Evolutionary conservation across 2,329 filamentous ascomycete species (phyloP).

Genomic region (Alternaria atra): DNA sequence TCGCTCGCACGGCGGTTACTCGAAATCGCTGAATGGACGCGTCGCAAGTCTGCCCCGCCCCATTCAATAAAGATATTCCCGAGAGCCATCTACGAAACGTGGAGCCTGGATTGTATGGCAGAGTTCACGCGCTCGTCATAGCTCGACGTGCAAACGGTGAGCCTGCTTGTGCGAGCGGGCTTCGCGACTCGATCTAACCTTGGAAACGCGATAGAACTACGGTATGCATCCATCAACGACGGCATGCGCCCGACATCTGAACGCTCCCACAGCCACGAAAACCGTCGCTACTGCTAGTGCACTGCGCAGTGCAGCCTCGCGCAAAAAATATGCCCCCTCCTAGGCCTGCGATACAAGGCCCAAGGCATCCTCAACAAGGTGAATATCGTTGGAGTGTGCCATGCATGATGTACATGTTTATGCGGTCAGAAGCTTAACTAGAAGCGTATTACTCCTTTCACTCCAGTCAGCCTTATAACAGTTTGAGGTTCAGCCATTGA

Average conservation of each 20-base stretch:
- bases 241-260: background rate
- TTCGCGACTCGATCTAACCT: background rate
- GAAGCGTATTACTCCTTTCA: slow-evolving; percentile 26
- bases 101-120: slow-evolving; percentile 1
- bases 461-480: slow-evolving; percentile 44
- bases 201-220: background rate
- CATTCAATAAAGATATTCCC: slow-evolving; percentile 3
- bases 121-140: slow-evolving; percentile 10
- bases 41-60: slow-evolving; percentile 12
- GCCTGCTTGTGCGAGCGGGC: slow-evolving; percentile 1
- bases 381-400: slow-evolving; percentile 17
- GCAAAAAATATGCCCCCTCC: slow-evolving; percentile 4
- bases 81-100: slow-evolving; percentile 1
- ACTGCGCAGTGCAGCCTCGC: background rate
- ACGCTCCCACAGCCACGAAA: background rate
- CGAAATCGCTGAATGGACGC: slow-evolving; percentile 20
- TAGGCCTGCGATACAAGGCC: slow-evolving; percentile 19
- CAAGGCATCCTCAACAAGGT: slow-evolving; percentile 20
- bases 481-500: slow-evolving; percentile 30
- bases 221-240: background rate
- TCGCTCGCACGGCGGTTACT: slow-evolving; percentile 25
- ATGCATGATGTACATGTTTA: slow-evolving; percentile 19
- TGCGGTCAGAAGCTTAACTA: slow-evolving; percentile 25
- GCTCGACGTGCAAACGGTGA: slow-evolving; percentile 9
- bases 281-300: background rate